Conservation (phyloP, 768 basidiomycete species). For the Mycena rebaudengoi region DNA sequence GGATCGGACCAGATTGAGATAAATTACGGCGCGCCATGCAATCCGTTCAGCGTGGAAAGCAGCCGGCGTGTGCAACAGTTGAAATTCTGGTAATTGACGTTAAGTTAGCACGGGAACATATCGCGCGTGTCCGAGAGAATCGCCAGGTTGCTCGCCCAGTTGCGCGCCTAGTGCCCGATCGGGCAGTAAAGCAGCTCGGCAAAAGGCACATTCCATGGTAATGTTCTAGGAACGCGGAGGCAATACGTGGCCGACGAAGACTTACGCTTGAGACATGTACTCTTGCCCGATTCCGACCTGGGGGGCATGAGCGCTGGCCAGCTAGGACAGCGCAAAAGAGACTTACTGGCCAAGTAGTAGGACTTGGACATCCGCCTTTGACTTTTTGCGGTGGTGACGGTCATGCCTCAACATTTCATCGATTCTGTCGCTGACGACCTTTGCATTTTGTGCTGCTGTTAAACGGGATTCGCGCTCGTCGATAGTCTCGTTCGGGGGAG, state of each 20-base stretch:
- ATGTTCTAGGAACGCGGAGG: conserved; percentile 26
- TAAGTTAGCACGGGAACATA: neutral
- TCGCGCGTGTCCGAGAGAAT: neutral
- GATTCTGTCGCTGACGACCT: conserved; percentile 77
- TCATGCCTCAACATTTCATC: conserved; percentile 82
- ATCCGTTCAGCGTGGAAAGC: conserved; percentile 83
- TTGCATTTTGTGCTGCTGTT: conserved; percentile 73
- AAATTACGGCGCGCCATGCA: conserved; percentile 89
- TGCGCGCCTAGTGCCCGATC: conserved; percentile 14
- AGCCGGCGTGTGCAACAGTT: conserved; percentile 79
- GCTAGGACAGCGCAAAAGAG: neutral
- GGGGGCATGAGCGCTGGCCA: conserved; percentile 9
- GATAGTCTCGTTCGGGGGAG: conserved; percentile 77
- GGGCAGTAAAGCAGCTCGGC: conserved; percentile 20
- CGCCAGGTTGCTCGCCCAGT: too few relatives aligned
- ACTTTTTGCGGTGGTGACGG: conserved; percentile 64
- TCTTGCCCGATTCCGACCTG: conserved; percentile 85
- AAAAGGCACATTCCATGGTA: conserved; percentile 23
- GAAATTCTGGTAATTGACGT: conserved; percentile 68
- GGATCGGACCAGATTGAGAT: conserved; percentile 87
- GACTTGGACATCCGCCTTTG: conserved; percentile 74
- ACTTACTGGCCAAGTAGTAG: conserved; percentile 76
- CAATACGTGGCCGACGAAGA: conserved; percentile 33
- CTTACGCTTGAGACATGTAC: conserved; percentile 89
- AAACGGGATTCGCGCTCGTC: conserved; percentile 72